phyloP scores from a whole-genome alignment of 2,329 filamentous ascomycete species.

The Akanthomyces lecanii region DNA sequence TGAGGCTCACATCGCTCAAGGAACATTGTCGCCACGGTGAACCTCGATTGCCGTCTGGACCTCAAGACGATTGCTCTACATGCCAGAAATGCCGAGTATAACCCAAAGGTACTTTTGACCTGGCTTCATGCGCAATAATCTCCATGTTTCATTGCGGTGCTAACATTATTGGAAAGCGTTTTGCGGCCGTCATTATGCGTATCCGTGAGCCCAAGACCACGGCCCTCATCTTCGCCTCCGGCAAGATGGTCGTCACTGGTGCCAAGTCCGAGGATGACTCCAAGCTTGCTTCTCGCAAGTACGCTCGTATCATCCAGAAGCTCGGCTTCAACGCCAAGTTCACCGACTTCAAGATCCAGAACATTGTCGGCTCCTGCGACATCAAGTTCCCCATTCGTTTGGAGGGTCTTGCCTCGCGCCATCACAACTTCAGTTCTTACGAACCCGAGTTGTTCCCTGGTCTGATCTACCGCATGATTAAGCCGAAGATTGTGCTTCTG shows the following conservation, averaged over 20 bases:
- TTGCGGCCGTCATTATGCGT: conserved; percentile 98
- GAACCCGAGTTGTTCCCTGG: conserved; percentile 98
- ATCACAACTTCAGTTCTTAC: conserved; percentile 99
- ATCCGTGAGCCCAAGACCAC: conserved; percentile 99
- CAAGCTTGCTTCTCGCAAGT: conserved; percentile 94
- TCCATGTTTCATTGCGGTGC: conserved; percentile 20
- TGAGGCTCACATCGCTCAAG: conserved; percentile 61
- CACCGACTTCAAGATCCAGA: conserved; percentile 99
- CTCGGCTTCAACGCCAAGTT: conserved; percentile 99
- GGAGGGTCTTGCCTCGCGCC: conserved; percentile 90
- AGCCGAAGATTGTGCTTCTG: conserved; percentile 95
- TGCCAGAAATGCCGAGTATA: conserved; percentile 97
- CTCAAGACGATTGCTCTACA: conserved; percentile 98
- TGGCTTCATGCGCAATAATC: conserved; percentile 8
- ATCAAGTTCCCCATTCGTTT: conserved; percentile 99
- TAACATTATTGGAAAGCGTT: conserved; percentile 62
- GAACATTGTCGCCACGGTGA: conserved; percentile 99
- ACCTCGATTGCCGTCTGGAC: conserved; percentile 93
- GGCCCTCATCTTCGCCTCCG: conserved; percentile 93
- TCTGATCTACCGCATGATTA: conserved; percentile 99
- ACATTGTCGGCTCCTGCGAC: conserved; percentile 97
- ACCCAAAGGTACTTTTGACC: conserved; percentile 73
- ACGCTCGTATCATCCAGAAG: conserved; percentile 98
- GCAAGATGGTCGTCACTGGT: conserved; percentile 99
- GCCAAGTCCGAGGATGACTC: conserved; percentile 98